Evolutionary conservation across 2,329 filamentous ascomycete genomes (phyloP), one percentile per base, ranked within the genome.

Genomic region (Grosmannia huntii): DNA sequence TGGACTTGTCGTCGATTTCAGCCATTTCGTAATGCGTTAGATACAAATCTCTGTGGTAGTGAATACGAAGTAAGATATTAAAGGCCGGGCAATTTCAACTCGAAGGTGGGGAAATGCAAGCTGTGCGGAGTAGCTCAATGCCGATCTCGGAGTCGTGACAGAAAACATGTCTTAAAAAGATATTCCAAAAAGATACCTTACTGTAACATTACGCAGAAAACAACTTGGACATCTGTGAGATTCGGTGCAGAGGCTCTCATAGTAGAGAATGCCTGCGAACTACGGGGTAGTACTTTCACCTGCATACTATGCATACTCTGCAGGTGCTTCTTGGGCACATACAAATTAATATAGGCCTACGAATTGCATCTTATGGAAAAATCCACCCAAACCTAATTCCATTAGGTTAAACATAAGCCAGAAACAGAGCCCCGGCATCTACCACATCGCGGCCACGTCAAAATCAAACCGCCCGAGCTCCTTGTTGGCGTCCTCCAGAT

Each of bases 401-500:
- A 9, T 5, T 3, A 19, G 12, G 25, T 16, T n/a, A 50, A 6
- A 14, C 7, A 49, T 49, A 50, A 25, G 31, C 31, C 31, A 33
- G 31, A 33, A 19, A 9, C 12, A 1, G 14, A 50, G 14, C n/a
- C 11, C 21, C 19, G 14, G 27, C 33, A 2, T 27, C 52, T 65
- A 82, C 79, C 79, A 81, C 52, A 78, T 75, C 31, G 89, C 81
- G 59, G 87, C 85, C 66, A 84, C 82, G 72, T 96, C 91, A 63
- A 84, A 81, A 73, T 99, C 94, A 72, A 99, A 99, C 65, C 94
- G 78, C 65, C 81, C 81, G 66, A 99, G 72, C 71, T 99, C 94
- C 74, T 90, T 95, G 59, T 91, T 90, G 1, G 86, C 86, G 74
- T 99, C 94, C 71, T 97, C 92, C 46, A 97, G 85, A 70, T 99